A percentile compares a stretch with the other conserved stretches of the same genome.
These are phyloP conservation scores for Musa schizocarpa DNA, from an alignment of 176 grass and related monocot species.

Conservation along the genomic window DNA sequence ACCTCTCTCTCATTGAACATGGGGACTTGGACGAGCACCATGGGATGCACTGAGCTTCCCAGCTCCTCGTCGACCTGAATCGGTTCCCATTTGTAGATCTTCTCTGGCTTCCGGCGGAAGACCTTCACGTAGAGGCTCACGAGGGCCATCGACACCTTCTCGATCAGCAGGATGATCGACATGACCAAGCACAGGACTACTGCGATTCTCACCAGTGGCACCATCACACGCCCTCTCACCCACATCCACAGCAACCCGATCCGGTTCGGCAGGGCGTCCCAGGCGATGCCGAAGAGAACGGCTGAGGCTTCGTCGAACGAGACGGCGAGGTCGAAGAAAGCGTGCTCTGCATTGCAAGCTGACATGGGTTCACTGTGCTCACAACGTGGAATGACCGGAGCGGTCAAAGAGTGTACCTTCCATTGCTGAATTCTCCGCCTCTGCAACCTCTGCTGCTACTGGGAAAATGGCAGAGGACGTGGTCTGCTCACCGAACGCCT, in stretches of 20 bases:
- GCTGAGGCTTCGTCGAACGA: too few species aligned
- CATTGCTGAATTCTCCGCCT: too few species aligned
- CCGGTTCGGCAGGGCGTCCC: background rate
- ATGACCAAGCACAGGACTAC: conserved; percentile 43
- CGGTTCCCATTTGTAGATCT: conserved; percentile 34
- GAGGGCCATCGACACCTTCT: conserved; percentile 48
- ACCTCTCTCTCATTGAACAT: conserved; percentile 93
- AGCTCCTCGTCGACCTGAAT: conserved; percentile 33
- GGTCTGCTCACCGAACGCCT: too few species aligned
- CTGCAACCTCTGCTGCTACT: too few species aligned
- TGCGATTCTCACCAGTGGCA: conserved; percentile 32
- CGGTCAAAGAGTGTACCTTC: too few species aligned
- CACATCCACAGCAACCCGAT: conserved; percentile 25
- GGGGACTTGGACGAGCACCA: conserved; percentile 89
- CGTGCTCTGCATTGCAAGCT: too few species aligned
- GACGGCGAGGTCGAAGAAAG: too few species aligned
- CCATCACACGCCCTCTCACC: conserved; percentile 22
- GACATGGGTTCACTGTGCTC: too few species aligned
- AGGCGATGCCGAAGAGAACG: too few species aligned
- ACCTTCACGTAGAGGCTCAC: conserved; percentile 31
- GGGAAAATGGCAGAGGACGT: too few species aligned
- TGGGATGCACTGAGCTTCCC: conserved; percentile 37
- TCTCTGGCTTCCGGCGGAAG: conserved; percentile 23
- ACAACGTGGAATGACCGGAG: too few species aligned
- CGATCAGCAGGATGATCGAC: conserved; percentile 50